Evolutionary conservation across 2,329 filamentous ascomycete species (phyloP), one percentile per base, ranked within the genome.

Genomic region (Stemphylium lycopersici): DNA sequence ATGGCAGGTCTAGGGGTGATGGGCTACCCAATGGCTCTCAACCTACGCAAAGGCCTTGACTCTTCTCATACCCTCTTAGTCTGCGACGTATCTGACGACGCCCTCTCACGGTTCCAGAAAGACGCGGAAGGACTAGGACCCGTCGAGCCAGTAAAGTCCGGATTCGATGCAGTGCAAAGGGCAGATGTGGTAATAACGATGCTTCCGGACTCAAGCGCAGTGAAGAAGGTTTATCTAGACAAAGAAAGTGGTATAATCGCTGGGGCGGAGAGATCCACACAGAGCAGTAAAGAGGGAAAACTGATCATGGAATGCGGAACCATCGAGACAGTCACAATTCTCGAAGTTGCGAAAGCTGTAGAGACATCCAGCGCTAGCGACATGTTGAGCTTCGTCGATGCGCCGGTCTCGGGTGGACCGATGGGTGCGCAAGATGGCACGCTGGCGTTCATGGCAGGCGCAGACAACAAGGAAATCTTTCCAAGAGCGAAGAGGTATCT

Each of bases 261-360:
- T 1, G 76, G 73, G 4, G 74, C 73, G n/a, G 69, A 76, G 22
- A 40, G 61, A 76, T n/a, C 7, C 16, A 65, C 71, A 8, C n/a
- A 2, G 3, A 38, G 44, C 16, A 24, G 78, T 12, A 32, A 31
- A 37, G 80, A 80, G 43, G 78, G 87, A 46, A 88, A 91, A 39
- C 78, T 96, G 55, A 96, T 96, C 75, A 93, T 98, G 72, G 93
- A 98, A 76, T 93, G 90, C 76, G 97, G 93, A 2, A 98, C 93
- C n/a, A 98, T 98, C 68, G 93, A 98, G 74, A 92, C 92, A 0
- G 84, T 87, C 3, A 90, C 91, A 2, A 96, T 93, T 0, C 85
- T 87, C 29, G 83, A 87, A 62, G 87, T 97, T 4, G 90, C 91
- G n/a, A 82, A 85, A 57, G 81, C 84, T 10, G 87, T 95, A 1